Evolutionary conservation across 1,284 basidiomycete species (phyloP).

Genomic region (Cryptococcus floricola): DNA sequence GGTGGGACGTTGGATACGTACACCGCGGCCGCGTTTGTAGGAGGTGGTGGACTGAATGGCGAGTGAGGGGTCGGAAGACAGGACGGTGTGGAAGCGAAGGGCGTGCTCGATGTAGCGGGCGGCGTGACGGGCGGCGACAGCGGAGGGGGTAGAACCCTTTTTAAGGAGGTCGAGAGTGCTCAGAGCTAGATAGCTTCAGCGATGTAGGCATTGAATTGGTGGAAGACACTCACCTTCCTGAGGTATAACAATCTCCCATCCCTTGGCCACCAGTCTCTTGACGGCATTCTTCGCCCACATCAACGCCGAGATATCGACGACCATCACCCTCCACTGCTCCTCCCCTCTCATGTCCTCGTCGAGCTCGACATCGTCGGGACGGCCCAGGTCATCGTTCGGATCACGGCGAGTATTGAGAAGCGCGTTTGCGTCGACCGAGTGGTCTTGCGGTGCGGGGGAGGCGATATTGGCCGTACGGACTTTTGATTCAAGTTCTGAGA

Average conservation of each 20-base stretch:
- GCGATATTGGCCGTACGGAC: slow-evolving; percentile 23
- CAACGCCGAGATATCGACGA: slow-evolving; percentile 81
- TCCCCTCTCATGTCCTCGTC: slow-evolving; percentile 15
- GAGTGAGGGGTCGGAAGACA: slow-evolving; percentile 28
- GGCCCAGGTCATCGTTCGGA: slow-evolving; percentile 15
- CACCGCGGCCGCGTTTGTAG: slow-evolving; percentile 35
- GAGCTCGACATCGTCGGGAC: slow-evolving; percentile 11
- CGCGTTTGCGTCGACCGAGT: no score
- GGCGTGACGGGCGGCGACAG: slow-evolving; percentile 61
- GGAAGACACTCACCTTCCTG: slow-evolving; percentile 65
- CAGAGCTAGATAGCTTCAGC: slow-evolving; percentile 56
- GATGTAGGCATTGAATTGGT: neutral
- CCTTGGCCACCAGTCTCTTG: slow-evolving; percentile 71
- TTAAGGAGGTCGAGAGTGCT: slow-evolving; percentile 91
- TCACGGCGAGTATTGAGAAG: neutral
- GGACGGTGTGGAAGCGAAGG: slow-evolving; percentile 30
- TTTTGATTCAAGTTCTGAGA: slow-evolving; percentile 44
- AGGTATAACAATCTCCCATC: slow-evolving; percentile 67
- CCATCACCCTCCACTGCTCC: slow-evolving; percentile 58
- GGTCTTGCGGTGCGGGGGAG: neutral
- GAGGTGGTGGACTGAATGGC: slow-evolving; percentile 27
- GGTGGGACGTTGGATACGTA: slow-evolving; percentile 33
- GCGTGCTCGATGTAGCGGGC: slow-evolving; percentile 48
- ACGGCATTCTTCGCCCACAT: slow-evolving; percentile 76
- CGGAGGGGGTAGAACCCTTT: slow-evolving; percentile 73